These are phyloP conservation scores for Nothophytophthora sp. DNA, from an alignment of 352 stramenopile species.

Conservation along the genomic window DNA sequence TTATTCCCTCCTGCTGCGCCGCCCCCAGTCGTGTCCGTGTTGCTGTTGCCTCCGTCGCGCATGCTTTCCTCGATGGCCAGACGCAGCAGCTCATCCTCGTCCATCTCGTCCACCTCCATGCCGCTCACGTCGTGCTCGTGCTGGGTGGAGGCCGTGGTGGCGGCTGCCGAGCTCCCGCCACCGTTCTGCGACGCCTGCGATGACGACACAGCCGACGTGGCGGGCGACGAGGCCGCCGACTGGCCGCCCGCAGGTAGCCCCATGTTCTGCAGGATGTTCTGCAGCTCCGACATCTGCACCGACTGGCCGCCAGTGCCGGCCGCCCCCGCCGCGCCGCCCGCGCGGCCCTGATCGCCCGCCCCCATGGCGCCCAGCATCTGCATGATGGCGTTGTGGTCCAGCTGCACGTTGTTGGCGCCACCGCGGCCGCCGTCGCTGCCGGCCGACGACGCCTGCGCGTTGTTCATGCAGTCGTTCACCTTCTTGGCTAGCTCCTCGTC, in stretches of 20 bases:
- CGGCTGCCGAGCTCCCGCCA: conserved; percentile 63
- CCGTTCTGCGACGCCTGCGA: conserved; percentile 73
- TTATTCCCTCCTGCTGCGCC: conserved; percentile 48
- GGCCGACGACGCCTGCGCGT: conserved; percentile 51
- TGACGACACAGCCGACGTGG: conserved; percentile 73
- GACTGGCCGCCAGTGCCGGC: conserved; percentile 40
- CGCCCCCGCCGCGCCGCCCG: too few relatives aligned
- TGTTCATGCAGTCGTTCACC: conserved; percentile 91
- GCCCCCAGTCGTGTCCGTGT: conserved; percentile 28
- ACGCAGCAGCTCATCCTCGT: conserved; percentile 83
- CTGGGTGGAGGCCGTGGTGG: conserved; percentile 69
- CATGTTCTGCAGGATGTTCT: conserved; percentile 91
- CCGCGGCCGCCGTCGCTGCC: conserved; percentile 25
- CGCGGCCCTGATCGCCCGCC: conserved; percentile 62
- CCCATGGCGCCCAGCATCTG: conserved; percentile 89
- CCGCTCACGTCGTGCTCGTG: conserved; percentile 78
- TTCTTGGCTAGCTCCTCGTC: conserved; percentile 89
- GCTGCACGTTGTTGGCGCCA: conserved; percentile 62
- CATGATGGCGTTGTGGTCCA: conserved; percentile 92
- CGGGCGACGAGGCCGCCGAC: conserved; percentile 69
- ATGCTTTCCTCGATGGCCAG: conserved; percentile 89
- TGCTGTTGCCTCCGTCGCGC: conserved; percentile 59
- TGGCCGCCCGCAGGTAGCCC: conserved; percentile 66
- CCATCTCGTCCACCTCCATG: conserved; percentile 88
- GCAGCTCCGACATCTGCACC: conserved; percentile 86